These are phyloP conservation scores for Catharanthus roseus DNA, from an alignment of 257 asterid genomes.

Conservation along the genomic window DNA sequence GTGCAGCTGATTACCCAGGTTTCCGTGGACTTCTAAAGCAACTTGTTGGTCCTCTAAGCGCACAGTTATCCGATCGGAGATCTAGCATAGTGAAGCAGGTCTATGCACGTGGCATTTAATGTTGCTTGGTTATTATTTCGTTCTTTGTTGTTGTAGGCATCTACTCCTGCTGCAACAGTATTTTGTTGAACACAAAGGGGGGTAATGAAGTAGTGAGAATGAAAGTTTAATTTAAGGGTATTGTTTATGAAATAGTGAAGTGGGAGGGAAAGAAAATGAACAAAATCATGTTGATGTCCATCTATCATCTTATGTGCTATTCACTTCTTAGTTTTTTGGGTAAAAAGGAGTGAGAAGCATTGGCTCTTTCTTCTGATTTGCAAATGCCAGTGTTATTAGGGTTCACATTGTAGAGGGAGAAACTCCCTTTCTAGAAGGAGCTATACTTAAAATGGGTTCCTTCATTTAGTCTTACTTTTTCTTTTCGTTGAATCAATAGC, in stretches of 20 bases:
- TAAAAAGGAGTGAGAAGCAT: neutral
- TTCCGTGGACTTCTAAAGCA: constrained; percentile 96
- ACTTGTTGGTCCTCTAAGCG: constrained; percentile 78
- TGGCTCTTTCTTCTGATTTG: neutral
- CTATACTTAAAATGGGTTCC: neutral
- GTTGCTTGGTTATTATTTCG: neutral
- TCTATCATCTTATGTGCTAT: neutral
- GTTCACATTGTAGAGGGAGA: neutral
- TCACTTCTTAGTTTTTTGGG: neutral
- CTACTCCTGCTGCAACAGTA: neutral
- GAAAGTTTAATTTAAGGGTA: neutral
- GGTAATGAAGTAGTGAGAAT: neutral
- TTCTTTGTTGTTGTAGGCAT: neutral
- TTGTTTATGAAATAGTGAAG: neutral
- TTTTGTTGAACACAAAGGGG: neutral
- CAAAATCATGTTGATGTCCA: neutral
- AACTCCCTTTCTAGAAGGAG: neutral
- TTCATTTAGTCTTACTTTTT: neutral
- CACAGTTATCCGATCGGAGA: constrained; percentile 92
- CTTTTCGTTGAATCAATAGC: neutral
- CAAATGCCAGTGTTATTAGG: neutral
- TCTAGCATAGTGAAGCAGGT: constrained; percentile 99
- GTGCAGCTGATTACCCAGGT: constrained; percentile 83
- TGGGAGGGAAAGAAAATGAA: neutral
- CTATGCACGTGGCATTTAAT: constrained; percentile 3